Evolutionary conservation across 768 basidiomycete genomes (phyloP).

Genomic region (Lepiota venenata): DNA sequence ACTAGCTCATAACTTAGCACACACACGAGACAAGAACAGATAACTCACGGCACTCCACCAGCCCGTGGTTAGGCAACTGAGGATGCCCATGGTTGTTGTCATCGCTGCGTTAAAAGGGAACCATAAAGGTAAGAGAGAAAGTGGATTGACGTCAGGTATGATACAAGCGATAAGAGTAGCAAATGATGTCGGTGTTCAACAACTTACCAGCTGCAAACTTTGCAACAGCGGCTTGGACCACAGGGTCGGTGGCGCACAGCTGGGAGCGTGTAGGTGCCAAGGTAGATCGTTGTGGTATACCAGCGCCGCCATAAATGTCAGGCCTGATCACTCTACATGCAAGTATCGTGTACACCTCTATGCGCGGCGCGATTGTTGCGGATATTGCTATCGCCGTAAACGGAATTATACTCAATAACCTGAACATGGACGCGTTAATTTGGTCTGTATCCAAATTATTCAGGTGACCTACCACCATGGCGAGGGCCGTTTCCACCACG

Average conservation of each 20-base stretch:
- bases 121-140: background rate
- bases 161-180: background rate
- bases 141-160: constrained; percentile 7
- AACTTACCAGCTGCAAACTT: constrained; percentile 57
- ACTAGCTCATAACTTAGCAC: constrained; percentile 31
- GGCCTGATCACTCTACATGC: constrained; percentile 68
- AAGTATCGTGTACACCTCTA: constrained; percentile 73
- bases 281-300: background rate
- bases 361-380: constrained; percentile 61
- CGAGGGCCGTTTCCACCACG: constrained; percentile 79
- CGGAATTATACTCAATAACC: constrained; percentile 56
- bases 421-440: constrained; percentile 24
- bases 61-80: constrained; percentile 75
- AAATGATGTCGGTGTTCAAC: background rate
- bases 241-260: constrained; percentile 63
- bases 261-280: background rate
- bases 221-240: constrained; percentile 70
- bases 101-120: constrained; percentile 42
- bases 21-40: background rate
- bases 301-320: constrained; percentile 32
- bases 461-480: constrained; percentile 57
- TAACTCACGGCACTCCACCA: constrained; percentile 81
- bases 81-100: constrained; percentile 60
- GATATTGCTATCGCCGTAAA: constrained; percentile 52
- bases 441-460: background rate